phyloP scores from a whole-genome alignment of 129 eudicot genomes.

The Centaurea solstitialis region DNA sequence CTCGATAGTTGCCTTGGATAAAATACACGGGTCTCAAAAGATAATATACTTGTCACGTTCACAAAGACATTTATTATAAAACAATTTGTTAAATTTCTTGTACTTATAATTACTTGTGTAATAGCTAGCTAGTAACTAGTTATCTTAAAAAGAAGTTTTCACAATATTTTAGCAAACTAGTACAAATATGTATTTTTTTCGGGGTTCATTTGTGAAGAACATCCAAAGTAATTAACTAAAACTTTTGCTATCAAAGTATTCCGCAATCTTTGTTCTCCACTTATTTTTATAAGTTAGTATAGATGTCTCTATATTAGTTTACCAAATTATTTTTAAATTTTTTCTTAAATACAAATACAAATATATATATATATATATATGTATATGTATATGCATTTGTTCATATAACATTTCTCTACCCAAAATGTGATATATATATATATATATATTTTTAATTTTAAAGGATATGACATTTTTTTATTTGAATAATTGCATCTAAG shows the following conservation, averaged over 20 bases:
- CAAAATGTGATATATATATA: no score
- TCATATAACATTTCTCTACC: not conserved
- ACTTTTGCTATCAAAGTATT: slow-evolving; percentile 9
- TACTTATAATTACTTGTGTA: not conserved
- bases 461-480: no score
- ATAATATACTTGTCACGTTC: no score
- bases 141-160: not conserved
- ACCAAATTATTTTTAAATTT: no score
- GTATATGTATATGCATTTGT: no score
- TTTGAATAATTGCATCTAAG: no score
- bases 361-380: no score
- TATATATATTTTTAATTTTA: no score
- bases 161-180: not conserved
- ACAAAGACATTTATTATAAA: not conserved
- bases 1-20: not conserved
- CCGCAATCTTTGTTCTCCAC: slow-evolving; percentile 8
- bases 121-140: no score
- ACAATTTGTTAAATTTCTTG: not conserved
- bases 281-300: not conserved
- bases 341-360: no score
- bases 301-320: not conserved
- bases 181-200: no score
- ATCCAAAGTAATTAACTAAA: no score
- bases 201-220: not conserved
- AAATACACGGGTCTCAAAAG: not conserved